These are phyloP conservation scores for Metarhizium anisopliae DNA, from an alignment of 2,329 filamentous ascomycete genomes.

Conservation along the genomic window DNA sequence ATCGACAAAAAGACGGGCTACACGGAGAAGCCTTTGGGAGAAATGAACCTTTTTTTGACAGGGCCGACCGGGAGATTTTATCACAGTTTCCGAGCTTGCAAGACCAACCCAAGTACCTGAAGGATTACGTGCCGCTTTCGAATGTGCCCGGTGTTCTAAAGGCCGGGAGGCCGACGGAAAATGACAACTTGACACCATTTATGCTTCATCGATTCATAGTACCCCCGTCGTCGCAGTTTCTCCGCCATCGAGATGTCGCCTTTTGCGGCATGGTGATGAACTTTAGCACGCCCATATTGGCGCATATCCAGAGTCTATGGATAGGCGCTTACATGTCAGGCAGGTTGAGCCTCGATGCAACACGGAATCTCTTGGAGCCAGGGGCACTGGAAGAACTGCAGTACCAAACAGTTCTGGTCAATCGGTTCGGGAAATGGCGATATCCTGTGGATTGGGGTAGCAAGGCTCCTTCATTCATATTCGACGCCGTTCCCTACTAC, in stretches of 20 bases:
- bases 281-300: slow-evolving; percentile 28
- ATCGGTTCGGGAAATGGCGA: slow-evolving; percentile 57
- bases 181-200: slow-evolving; percentile 25
- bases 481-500: slow-evolving; percentile 63
- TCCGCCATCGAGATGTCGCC: slow-evolving; percentile 29
- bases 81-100: slow-evolving; percentile 41
- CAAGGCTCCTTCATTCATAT: slow-evolving; percentile 58
- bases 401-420: slow-evolving; percentile 50
- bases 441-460: slow-evolving; percentile 55
- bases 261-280: slow-evolving; percentile 35
- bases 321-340: slow-evolving; percentile 49
- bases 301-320: slow-evolving; percentile 39
- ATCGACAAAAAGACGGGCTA: slow-evolving; percentile 15
- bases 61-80: slow-evolving; percentile 45
- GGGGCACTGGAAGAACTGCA: slow-evolving; percentile 19
- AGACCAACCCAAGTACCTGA: slow-evolving; percentile 40
- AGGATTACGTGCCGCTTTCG: slow-evolving; percentile 33
- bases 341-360: slow-evolving; percentile 9
- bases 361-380: slow-evolving; percentile 21
- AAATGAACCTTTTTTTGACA: slow-evolving; percentile 24
- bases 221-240: slow-evolving; percentile 25
- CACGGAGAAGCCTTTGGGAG: slow-evolving; percentile 23
- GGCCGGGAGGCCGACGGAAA: slow-evolving; percentile 17
- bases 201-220: slow-evolving; percentile 37
- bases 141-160: slow-evolving; percentile 23